These are phyloP conservation scores for Penstemon newberryi DNA, from an alignment of 257 asterid species.

Conservation along the genomic window DNA sequence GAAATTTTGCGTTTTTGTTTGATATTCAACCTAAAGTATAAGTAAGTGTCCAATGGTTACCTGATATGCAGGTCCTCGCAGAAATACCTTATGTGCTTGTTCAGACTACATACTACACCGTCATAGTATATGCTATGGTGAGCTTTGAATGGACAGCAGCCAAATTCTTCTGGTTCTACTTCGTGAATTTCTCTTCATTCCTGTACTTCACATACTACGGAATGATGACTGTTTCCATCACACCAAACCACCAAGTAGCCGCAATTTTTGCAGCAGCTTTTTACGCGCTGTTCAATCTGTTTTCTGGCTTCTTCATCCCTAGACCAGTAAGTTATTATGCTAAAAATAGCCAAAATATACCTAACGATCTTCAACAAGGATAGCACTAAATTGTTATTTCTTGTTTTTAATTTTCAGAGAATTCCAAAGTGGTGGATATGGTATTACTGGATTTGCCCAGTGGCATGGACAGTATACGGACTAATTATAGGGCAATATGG, in stretches of 20 bases:
- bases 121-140: constrained; percentile 77
- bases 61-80: constrained; percentile 45
- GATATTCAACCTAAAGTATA: background rate
- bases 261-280: constrained; percentile 76
- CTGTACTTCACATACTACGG: constrained; percentile 87
- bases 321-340: constrained; percentile 58
- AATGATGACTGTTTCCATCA: constrained; percentile 81
- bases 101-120: constrained; percentile 60
- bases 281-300: constrained; percentile 71
- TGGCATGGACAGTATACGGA: constrained; percentile 97
- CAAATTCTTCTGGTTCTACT: constrained; percentile 84
- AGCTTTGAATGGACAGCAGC: constrained; percentile 74
- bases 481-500: constrained; percentile 79
- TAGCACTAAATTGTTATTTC: background rate
- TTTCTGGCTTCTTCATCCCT: constrained; percentile 83
- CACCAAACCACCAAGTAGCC: constrained; percentile 83
- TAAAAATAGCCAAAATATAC: background rate
- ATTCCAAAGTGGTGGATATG: constrained; percentile 96
- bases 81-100: constrained; percentile 69
- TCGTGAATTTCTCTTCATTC: constrained; percentile 67
- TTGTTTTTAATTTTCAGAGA: constrained; percentile 43
- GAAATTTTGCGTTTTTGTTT: no score
- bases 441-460: constrained; percentile 94
- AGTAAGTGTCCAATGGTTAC: constrained; percentile 3
- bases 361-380: background rate